Conservation (phyloP, 2,329 filamentous ascomycete species). For the Stemphylium vesicarium region DNA sequence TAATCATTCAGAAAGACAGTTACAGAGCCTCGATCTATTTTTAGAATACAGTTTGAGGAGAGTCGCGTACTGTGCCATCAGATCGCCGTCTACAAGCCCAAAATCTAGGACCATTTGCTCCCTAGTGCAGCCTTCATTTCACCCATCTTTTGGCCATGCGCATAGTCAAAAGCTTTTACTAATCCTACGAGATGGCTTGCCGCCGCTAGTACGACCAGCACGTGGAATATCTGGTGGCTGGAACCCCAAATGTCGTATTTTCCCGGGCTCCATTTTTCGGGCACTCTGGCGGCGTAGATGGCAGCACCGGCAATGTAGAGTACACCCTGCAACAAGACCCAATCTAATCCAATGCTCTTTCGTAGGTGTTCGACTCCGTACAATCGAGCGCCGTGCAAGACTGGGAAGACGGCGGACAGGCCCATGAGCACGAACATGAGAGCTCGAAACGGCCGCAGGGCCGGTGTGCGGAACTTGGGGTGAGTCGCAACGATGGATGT, state of each 20-base stretch:
- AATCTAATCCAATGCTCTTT: conserved; percentile 77
- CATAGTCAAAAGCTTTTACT: conserved; percentile 83
- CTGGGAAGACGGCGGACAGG: conserved; percentile 79
- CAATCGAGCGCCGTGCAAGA: conserved; percentile 74
- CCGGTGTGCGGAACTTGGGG: conserved; percentile 82
- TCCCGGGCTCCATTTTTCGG: conserved; percentile 79
- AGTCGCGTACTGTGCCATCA: background rate
- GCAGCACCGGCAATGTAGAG: conserved; percentile 86
- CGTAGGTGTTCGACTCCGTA: conserved; percentile 72
- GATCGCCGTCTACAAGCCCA: background rate
- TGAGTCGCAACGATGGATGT: conserved; percentile 80
- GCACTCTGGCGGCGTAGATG: conserved; percentile 85
- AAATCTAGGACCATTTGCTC: background rate
- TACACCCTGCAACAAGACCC: conserved; percentile 78
- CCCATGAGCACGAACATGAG: conserved; percentile 90
- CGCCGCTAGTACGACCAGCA: conserved; percentile 84
- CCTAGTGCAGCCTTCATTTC: conserved; percentile 8
- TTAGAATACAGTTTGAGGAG: background rate
- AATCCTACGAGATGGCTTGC: conserved; percentile 81
- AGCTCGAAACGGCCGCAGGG: conserved; percentile 83
- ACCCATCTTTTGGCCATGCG: conserved; percentile 62
- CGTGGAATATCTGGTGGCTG: conserved; percentile 95
- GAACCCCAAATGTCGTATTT: conserved; percentile 89
- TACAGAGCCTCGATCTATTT: background rate
- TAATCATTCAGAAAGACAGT: background rate